phyloP scores from a whole-genome alignment of 768 basidiomycete species.

The Suillus fuscotomentosus region DNA sequence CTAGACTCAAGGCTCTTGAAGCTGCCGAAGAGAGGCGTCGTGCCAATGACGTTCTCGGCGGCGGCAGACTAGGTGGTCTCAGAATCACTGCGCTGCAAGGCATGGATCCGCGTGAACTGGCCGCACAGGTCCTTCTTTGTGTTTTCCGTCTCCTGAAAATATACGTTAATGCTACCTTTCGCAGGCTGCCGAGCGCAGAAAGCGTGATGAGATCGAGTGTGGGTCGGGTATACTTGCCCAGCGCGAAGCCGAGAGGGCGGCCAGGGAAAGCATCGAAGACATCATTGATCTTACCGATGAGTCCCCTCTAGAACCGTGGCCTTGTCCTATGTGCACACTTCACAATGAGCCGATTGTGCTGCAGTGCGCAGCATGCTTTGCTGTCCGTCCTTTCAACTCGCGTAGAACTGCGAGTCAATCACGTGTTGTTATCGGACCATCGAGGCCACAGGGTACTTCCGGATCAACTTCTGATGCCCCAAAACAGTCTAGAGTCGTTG shows the following conservation, averaged over 20 bases:
- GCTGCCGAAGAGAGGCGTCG: conserved; percentile 76
- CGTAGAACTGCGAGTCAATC: not conserved
- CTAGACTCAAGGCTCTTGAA: conserved; percentile 65
- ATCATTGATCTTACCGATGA: conserved; percentile 56
- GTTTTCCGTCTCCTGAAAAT: not conserved
- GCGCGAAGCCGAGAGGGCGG: conserved; percentile 67
- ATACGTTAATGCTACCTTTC: not conserved
- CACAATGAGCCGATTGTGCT: conserved; percentile 46
- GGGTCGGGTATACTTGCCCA: conserved; percentile 56
- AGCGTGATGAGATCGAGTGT: conserved; percentile 73
- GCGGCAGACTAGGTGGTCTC: conserved; percentile 59
- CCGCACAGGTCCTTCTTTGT: conserved; percentile 56
- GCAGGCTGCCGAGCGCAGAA: conserved; percentile 85
- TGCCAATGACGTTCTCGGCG: conserved; percentile 41
- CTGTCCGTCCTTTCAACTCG: conserved; percentile 30
- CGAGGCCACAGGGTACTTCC: conserved; percentile 26
- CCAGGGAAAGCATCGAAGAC: conserved; percentile 59
- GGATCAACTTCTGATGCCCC: not conserved
- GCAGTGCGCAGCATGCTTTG: conserved; percentile 58
- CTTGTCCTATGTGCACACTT: conserved; percentile 58
- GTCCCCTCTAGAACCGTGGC: conserved; percentile 34
- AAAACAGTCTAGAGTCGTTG: not conserved
- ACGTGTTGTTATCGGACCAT: not conserved
- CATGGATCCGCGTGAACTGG: conserved; percentile 66
- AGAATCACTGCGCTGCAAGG: conserved; percentile 35